Percentiles rank a stretch among this genome's conserved stretches.
Evolutionary conservation across 305 asterid species (phyloP).

Genomic region (Fraxinus sp.): DNA sequence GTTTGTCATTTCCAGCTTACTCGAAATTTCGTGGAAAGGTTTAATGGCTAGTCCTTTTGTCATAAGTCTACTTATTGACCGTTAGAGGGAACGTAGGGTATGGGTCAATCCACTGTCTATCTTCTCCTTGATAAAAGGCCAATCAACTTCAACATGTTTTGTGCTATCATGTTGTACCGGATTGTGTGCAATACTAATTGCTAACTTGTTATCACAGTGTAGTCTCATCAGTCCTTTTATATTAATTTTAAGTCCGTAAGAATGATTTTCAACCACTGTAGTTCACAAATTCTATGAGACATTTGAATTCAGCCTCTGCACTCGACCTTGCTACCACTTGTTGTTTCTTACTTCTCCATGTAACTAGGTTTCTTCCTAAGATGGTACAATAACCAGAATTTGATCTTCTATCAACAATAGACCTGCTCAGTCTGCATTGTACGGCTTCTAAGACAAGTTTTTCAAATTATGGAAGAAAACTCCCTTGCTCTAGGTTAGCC

Average conservation of each 20-base stretch:
- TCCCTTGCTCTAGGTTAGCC: background rate
- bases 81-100: background rate
- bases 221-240: background rate
- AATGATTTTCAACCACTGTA: background rate
- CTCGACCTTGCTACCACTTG: background rate
- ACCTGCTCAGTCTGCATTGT: background rate
- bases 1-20: background rate
- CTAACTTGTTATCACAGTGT: background rate
- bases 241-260: background rate
- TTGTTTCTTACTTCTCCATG: background rate
- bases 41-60: background rate
- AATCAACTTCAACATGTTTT: background rate
- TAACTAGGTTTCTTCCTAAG: background rate
- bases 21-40: background rate
- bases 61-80: background rate
- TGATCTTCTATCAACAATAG: background rate
- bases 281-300: background rate
- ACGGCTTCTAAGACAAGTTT: background rate
- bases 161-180: background rate
- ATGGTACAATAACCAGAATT: background rate
- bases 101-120: background rate
- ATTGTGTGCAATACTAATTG: background rate
- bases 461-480: background rate
- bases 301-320: background rate
- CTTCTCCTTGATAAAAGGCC: background rate